phyloP scores from a whole-genome alignment of 2,329 filamentous ascomycete species.

The Conoideocrella luteorostrata region DNA sequence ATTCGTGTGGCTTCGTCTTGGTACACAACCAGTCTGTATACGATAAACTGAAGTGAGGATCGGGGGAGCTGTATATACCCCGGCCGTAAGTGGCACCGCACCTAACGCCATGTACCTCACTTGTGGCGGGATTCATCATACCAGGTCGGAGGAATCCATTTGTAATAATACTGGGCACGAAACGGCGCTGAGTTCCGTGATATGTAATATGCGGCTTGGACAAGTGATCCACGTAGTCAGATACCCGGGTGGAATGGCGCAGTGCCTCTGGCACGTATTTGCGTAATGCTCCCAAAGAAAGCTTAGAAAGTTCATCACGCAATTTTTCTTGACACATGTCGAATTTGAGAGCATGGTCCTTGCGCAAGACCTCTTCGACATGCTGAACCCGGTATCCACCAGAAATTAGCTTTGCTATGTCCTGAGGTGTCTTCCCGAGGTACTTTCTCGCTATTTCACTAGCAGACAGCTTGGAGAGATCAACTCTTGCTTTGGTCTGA shows the following conservation, averaged over 20 bases:
- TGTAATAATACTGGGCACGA: slow-evolving; percentile 35
- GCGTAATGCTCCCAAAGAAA: slow-evolving; percentile 7
- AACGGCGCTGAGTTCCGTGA: slow-evolving; percentile 30
- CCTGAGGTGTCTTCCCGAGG: slow-evolving; percentile 23
- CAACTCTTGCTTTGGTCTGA: not conserved
- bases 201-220: slow-evolving; percentile 30
- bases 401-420: slow-evolving; percentile 26
- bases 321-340: slow-evolving; percentile 19
- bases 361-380: slow-evolving; percentile 31
- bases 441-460: slow-evolving; percentile 22
- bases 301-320: slow-evolving; percentile 14
- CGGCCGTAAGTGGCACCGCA: slow-evolving; percentile 31
- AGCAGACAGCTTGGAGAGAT: slow-evolving; percentile 15
- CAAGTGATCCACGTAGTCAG: slow-evolving; percentile 30
- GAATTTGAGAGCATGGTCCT: slow-evolving; percentile 25
- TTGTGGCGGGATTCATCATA: slow-evolving; percentile 10
- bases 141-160: slow-evolving; percentile 35
- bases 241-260: slow-evolving; percentile 10
- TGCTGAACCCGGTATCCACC: slow-evolving; percentile 28
- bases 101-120: slow-evolving; percentile 1
- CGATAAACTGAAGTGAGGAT: slow-evolving; percentile 29
- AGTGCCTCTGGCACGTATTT: slow-evolving; percentile 12
- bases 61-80: slow-evolving; percentile 39
- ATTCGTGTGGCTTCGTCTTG: slow-evolving; percentile 21
- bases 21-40: slow-evolving; percentile 26